Evolutionary conservation across 1,284 basidiomycete genomes (phyloP), one percentile per base, ranked within the genome.

Genomic region (Vanrija humicola): DNA sequence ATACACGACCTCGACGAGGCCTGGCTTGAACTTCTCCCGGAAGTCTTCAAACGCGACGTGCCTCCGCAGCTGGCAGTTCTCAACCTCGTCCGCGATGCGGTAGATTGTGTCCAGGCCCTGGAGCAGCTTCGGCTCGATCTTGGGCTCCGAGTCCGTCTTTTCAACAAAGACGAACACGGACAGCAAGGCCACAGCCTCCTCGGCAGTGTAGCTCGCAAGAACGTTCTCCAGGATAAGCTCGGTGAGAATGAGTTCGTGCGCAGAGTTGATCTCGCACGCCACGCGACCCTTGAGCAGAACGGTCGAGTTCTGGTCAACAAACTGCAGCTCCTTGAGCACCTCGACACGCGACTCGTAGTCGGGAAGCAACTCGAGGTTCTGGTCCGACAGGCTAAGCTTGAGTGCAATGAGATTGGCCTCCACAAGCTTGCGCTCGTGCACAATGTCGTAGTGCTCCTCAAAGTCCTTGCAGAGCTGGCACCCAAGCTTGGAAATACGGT

Each of bases 221-320:
- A 88, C 88, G 70, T 98, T 98, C 71, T 98, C 96, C 50, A 98
- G 82, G 54, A 99, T 96, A 38, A 99, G 83, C 70, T 99, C 96
- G 1, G 96, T 98, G 43, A 98, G 80, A 39, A 98, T 85, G 25
- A 99, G 86, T 69, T 96, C 93, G 65, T 93, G 93, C 4, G 89
- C 91, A 6, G 94, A 97, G 74, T 98, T 98, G 75, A 99, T 97
- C 90, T 98, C 96, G 79, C 96, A 98, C 19, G 96, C 96, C 10
- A 98, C 96, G 46, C 96, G 84, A 12, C 96, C 96, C 73, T 99
- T 99, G 57, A 98, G 82, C 23, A 93, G 82, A 1, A 99, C 94
- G 0, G 93, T 98, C 29, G 89, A 87, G 64, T 95, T 90, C 46
- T 92, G 88, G 71, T 96, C 88, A 65, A 97, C 90, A 73, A 96